phyloP scores from a whole-genome alignment of 2,329 filamentous ascomycete species.

The Akanthomyces uredinophilus region DNA sequence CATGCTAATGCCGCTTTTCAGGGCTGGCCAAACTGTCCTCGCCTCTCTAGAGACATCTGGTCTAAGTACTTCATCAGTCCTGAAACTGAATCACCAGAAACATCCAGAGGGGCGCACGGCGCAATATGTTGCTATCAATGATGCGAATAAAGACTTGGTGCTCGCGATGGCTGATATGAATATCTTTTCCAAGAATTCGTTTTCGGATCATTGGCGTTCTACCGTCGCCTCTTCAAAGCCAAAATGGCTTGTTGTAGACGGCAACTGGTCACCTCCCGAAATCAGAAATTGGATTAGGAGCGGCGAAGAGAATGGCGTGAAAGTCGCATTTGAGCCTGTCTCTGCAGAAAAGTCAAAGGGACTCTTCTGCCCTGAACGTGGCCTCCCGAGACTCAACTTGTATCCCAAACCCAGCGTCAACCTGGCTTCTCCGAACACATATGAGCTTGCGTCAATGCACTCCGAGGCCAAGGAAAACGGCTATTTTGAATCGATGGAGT shows the following conservation, averaged over 20 bases:
- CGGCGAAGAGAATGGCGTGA: slow-evolving; percentile 49
- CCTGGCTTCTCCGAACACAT: slow-evolving; percentile 74
- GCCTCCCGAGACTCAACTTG: slow-evolving; percentile 36
- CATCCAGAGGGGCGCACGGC: slow-evolving; percentile 63
- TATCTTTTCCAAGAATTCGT: slow-evolving; percentile 61
- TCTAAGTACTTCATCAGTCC: slow-evolving; percentile 60
- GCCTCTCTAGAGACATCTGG: slow-evolving; percentile 58
- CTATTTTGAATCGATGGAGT: slow-evolving; percentile 63
- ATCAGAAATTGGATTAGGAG: slow-evolving; percentile 64
- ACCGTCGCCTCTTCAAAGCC: slow-evolving; percentile 53
- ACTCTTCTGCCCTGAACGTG: slow-evolving; percentile 51
- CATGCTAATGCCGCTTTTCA: slow-evolving; percentile 24
- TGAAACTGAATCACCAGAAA: slow-evolving; percentile 44
- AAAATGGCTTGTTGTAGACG: slow-evolving; percentile 80
- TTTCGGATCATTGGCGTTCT: slow-evolving; percentile 54
- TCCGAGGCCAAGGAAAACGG: slow-evolving; percentile 58
- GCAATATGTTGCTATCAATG: slow-evolving; percentile 89
- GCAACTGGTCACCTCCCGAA: slow-evolving; percentile 69
- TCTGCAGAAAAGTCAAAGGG: slow-evolving; percentile 71
- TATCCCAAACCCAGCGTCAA: slow-evolving; percentile 63
- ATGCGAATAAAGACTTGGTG: slow-evolving; percentile 74
- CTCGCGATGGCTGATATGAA: slow-evolving; percentile 95
- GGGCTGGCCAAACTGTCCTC: slow-evolving; percentile 69
- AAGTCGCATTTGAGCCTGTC: slow-evolving; percentile 82
- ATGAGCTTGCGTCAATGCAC: slow-evolving; percentile 80